A percentile compares a stretch with the other conserved stretches of the same genome.
Evolutionary conservation across 208 protist genomes (phyloP).

Genomic region (Leishmania martiniquensis): DNA sequence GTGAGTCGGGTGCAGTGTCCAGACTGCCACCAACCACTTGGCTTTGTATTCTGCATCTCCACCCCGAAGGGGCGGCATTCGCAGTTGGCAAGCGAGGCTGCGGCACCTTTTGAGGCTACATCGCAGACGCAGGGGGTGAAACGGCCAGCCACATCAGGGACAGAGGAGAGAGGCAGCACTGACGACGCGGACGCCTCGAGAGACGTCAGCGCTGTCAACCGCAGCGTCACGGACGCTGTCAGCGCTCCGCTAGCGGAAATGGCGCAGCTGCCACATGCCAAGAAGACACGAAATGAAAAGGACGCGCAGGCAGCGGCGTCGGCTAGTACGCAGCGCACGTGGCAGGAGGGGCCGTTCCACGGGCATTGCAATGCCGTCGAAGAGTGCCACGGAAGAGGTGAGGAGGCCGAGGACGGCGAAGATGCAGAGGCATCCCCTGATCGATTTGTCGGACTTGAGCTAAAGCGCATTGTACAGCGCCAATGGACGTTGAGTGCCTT

Average conservation of each 20-base stretch:
- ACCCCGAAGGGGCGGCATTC: conserved; percentile 3
- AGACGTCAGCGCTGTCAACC: not conserved
- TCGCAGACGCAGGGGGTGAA: conserved; percentile 25
- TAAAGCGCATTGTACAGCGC: conserved; percentile 75
- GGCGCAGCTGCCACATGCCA: conserved; percentile 26
- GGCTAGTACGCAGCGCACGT: conserved; percentile 12
- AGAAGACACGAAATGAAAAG: conserved; percentile 34
- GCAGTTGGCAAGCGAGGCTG: not conserved
- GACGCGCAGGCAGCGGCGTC: conserved; percentile 28
- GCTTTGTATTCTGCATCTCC: conserved; percentile 59
- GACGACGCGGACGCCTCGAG: not conserved
- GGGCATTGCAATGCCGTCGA: not conserved
- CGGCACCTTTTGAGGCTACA: not conserved
- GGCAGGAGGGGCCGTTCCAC: conserved; percentile 19
- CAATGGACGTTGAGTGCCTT: conserved; percentile 67
- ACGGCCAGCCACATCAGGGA: conserved; percentile 12
- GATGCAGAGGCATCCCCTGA: conserved; percentile 23
- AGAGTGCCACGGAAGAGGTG: not conserved
- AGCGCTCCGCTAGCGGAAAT: not conserved
- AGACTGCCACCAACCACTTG: conserved; percentile 78
- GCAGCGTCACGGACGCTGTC: not conserved
- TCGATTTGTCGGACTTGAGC: conserved; percentile 72
- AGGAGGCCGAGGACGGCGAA: conserved; percentile 31
- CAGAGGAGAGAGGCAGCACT: not conserved
- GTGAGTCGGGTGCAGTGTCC: conserved; percentile 64